Conservation (phyloP, 2,329 filamentous ascomycete genomes). For the Dryadomyces sulphureus region DNA sequence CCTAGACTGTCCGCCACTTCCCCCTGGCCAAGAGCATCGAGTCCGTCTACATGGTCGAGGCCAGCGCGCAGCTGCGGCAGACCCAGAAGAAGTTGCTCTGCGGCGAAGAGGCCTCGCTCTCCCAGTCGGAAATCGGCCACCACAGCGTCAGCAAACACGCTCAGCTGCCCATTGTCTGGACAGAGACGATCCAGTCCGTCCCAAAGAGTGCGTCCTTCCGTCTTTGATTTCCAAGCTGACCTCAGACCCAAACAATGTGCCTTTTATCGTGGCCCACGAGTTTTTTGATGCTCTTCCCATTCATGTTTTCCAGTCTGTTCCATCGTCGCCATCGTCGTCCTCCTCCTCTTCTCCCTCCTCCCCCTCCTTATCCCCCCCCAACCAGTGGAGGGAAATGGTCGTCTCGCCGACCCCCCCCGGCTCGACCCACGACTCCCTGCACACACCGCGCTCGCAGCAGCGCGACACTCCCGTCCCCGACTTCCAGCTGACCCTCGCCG, state of each 20-base stretch:
- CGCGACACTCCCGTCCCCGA: slow-evolving; percentile 47
- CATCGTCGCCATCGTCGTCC: slow-evolving; percentile 15
- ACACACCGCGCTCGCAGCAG: slow-evolving; percentile 35
- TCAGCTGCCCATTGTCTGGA: slow-evolving; percentile 68
- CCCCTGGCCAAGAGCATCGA: slow-evolving; percentile 63
- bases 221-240: too few species aligned
- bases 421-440: slow-evolving; percentile 36
- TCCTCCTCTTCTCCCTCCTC: slow-evolving; percentile 14
- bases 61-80: slow-evolving; percentile 63
- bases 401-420: slow-evolving; percentile 51
- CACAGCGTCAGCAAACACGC: slow-evolving; percentile 64
- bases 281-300: slow-evolving; percentile 98
- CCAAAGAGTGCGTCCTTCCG: slow-evolving; percentile 42
- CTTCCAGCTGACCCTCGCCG: slow-evolving; percentile 73
- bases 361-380: slow-evolving; percentile 24
- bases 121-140: slow-evolving; percentile 58
- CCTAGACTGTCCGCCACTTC: slow-evolving; percentile 70
- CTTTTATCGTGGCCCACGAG: slow-evolving; percentile 92
- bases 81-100: slow-evolving; percentile 74
- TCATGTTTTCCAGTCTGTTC: slow-evolving; percentile 76
- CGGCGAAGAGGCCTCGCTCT: slow-evolving; percentile 49
- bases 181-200: slow-evolving; percentile 74
- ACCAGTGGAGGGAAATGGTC: slow-evolving; percentile 72
- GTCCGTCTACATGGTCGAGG: slow-evolving; percentile 86
- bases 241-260: slow-evolving; percentile 52